Percentiles rank a stretch among this genome's conserved stretches.
Evolutionary conservation across 805 yeast species (phyloP).

Genomic region (Candida xiaguanensis): DNA sequence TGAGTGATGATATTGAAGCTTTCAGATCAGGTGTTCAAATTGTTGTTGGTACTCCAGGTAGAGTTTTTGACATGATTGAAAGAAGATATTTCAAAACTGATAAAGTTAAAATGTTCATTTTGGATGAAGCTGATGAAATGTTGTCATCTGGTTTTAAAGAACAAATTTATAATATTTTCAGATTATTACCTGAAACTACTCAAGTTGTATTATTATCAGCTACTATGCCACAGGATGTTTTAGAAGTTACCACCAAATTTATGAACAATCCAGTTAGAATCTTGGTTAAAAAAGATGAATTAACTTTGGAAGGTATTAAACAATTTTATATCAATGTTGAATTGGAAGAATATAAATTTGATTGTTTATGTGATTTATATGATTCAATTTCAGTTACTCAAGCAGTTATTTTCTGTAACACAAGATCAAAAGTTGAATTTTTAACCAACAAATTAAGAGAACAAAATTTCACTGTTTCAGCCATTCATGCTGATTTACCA

Average conservation of each 20-base stretch:
- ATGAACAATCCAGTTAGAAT: slow-evolving; percentile 94
- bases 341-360: slow-evolving; percentile 91
- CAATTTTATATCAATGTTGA: slow-evolving; percentile 90
- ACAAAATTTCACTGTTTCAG: slow-evolving; percentile 84
- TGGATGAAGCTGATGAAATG: slow-evolving; percentile 99
- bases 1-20: slow-evolving; percentile 83
- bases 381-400: slow-evolving; percentile 95
- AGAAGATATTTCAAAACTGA: slow-evolving; percentile 80
- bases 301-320: slow-evolving; percentile 92
- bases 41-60: slow-evolving; percentile 97
- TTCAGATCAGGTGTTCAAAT: slow-evolving; percentile 85
- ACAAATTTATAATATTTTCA: slow-evolving; percentile 91
- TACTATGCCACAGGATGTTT: slow-evolving; percentile 89
- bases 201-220: slow-evolving; percentile 96
- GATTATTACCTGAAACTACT: slow-evolving; percentile 79
- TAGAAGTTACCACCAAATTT: slow-evolving; percentile 87
- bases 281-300: slow-evolving; percentile 91
- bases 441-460: slow-evolving; percentile 69
- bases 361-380: slow-evolving; percentile 89
- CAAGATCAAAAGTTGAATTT: slow-evolving; percentile 90
- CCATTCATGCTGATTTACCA: slow-evolving; percentile 95
- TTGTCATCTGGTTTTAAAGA: slow-evolving; percentile 90
- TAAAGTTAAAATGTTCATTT: slow-evolving; percentile 85
- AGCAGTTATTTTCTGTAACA: slow-evolving; percentile 97
- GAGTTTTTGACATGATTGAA: slow-evolving; percentile 94